Evolutionary conservation across 257 asterid genomes (phyloP).

Genomic region (Jaltomata sinuosa): DNA sequence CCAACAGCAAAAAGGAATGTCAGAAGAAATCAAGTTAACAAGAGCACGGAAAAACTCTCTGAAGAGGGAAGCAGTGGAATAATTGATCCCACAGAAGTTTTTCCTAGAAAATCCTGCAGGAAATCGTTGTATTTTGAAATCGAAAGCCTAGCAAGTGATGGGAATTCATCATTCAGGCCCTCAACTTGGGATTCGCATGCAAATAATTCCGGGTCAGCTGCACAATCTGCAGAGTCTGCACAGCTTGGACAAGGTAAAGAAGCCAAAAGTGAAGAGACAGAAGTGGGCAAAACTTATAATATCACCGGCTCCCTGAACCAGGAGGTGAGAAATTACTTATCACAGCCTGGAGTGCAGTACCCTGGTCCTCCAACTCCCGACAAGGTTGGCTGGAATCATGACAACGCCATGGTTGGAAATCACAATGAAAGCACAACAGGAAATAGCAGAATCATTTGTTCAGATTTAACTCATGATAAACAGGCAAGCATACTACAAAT

Average conservation of each 20-base stretch:
- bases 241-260: slow-evolving; percentile 15
- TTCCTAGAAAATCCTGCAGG: slow-evolving; percentile 53
- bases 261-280: slow-evolving; percentile 19
- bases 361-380: slow-evolving; percentile 12
- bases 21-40: slow-evolving; percentile 20
- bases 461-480: slow-evolving; percentile 60
- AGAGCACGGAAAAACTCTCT: slow-evolving; percentile 19
- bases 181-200: slow-evolving; percentile 19
- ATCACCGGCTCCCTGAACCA: slow-evolving; percentile 12
- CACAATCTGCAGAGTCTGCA: slow-evolving; percentile 17
- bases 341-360: slow-evolving; percentile 19
- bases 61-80: slow-evolving; percentile 28
- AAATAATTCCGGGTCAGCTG: slow-evolving; percentile 12
- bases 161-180: slow-evolving; percentile 15
- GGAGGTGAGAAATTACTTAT: slow-evolving; percentile 9
- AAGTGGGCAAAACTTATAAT: slow-evolving; percentile 15
- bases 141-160: slow-evolving; percentile 29
- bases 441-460: slow-evolving; percentile 59
- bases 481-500: slow-evolving; percentile 30
- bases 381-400: slow-evolving; percentile 19
- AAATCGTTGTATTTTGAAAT: slow-evolving; percentile 46
- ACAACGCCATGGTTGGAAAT: slow-evolving; percentile 12
- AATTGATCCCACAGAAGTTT: background rate
- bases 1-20: slow-evolving; percentile 29
- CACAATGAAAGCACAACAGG: slow-evolving; percentile 34